Base-by-base conservation (phyloP, 306 rosid genomes). In the Vigna angularis region DNA sequence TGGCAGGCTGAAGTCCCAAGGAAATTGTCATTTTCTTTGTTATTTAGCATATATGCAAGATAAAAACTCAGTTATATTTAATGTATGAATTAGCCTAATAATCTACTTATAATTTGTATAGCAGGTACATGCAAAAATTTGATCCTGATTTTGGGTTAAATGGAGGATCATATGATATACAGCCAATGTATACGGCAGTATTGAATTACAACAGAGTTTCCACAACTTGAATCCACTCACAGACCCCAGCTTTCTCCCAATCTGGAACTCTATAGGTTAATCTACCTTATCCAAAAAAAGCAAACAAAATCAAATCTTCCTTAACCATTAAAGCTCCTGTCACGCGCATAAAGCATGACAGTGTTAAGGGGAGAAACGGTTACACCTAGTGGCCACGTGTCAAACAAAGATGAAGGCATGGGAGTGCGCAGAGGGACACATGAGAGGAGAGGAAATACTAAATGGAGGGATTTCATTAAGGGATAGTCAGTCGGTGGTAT, bases 61-160 rank as follows among this genome's bases (percentile, higher is more conserved):
- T 42, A 15, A 30, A 38, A 24, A 65, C 24, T 22, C 50, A 44
- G 20, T 20, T 20, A 20, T 20, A 20, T 20, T 20, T 0, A 20
- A 20, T 20, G 20, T 20, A 20, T 20, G 32, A 15, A 71, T 42
- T 58, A 17, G 55, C 17, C 70, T 56, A 55, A 20, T 57, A 42
- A 32, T 64, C 44, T 59, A 36, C 18, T 73, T 49, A 36, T 68
- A 71, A 85, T 66, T 58, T 78, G 40, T 69, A 49, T 76, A 49
- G 66, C 87, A 95, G 98, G 93, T 95, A 95, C 77, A 67, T 92
- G 96, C 98, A 95, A 84, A 92, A 97, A 85, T 95, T 92, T 61
- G 98, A 92, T 84, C 97, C 98, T 56, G 98, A 98, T 47, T 95
- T 95, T 83, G 97, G 98, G 71, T 92, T 92, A 86, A 95, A 64